A percentile compares a stretch with the other conserved stretches of the same genome.
phyloP scores from a whole-genome alignment of 768 basidiomycete species.

The Mycena leptocephala region DNA sequence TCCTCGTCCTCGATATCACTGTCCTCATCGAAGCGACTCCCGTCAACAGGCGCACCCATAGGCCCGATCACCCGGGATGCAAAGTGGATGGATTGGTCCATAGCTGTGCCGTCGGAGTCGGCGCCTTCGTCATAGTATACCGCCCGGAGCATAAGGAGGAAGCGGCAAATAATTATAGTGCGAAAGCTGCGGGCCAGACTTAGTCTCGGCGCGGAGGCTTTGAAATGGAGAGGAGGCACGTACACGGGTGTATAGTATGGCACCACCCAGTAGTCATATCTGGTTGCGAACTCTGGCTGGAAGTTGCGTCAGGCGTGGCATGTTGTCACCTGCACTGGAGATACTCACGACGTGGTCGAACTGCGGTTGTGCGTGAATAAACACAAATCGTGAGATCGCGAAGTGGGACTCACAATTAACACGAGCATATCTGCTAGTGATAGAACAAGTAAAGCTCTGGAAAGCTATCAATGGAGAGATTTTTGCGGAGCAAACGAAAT shows the following conservation, averaged over 20 bases:
- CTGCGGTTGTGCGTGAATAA: neutral
- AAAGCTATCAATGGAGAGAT: neutral
- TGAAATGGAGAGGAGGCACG: neutral
- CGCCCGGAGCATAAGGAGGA: constrained; percentile 46
- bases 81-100: constrained; percentile 22
- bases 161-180: constrained; percentile 53
- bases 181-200: constrained; percentile 40
- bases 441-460: constrained; percentile 45
- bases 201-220: no score
- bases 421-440: constrained; percentile 52
- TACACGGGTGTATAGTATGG: constrained; percentile 53
- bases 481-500: neutral
- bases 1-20: constrained; percentile 34
- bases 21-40: constrained; percentile 31
- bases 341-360: constrained; percentile 44
- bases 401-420: constrained; percentile 30
- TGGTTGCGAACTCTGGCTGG: constrained; percentile 46
- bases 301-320: neutral
- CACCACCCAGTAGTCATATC: constrained; percentile 53
- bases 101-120: neutral
- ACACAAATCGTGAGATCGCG: neutral
- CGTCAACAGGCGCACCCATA: constrained; percentile 46
- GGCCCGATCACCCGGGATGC: constrained; percentile 45
- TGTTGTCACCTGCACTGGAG: neutral
- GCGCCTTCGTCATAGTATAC: constrained; percentile 43